phyloP scores from a whole-genome alignment of 352 stramenopile species.

The Elongisporangium anandrum region DNA sequence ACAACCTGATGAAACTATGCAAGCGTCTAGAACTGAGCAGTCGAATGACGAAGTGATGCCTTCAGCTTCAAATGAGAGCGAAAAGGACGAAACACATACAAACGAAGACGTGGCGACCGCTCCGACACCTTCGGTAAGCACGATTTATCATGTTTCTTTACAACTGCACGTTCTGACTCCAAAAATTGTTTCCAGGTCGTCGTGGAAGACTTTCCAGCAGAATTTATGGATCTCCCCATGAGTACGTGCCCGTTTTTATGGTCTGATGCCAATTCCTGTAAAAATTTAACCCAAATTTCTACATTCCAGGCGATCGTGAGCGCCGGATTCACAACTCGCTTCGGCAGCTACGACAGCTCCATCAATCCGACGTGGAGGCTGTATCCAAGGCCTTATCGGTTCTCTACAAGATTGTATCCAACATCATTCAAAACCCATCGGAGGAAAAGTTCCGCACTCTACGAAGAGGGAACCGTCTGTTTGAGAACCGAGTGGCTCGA shows the following conservation, averaged over 20 bases:
- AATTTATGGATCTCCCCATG: constrained; percentile 30
- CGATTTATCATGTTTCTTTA: neutral
- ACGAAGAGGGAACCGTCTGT: constrained; percentile 60
- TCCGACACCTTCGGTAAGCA: neutral
- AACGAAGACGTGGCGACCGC: neutral
- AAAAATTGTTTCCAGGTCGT: neutral
- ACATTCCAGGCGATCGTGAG: constrained; percentile 44
- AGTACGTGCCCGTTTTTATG: constrained; percentile 20
- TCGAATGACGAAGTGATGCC: neutral
- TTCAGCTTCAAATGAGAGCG: neutral
- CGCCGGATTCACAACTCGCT: constrained; percentile 43
- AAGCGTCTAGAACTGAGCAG: neutral
- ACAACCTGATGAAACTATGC: neutral
- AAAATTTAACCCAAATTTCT: neutral
- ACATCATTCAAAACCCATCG: constrained; percentile 54
- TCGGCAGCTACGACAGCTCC: constrained; percentile 24
- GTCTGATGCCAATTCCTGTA: neutral
- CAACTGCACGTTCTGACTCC: neutral
- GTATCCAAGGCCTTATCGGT: constrained; percentile 33
- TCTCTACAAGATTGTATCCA: constrained; percentile 69
- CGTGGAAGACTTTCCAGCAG: constrained; percentile 4
- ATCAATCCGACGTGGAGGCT: constrained; percentile 14
- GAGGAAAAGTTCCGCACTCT: constrained; percentile 65
- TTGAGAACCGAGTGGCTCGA: constrained; percentile 36
- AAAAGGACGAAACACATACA: neutral